Evolutionary conservation across 495 filamentous ascomycete genomes (phyloP), one percentile per base, ranked within the genome.

Genomic region (Trichoderma erinaceum): DNA sequence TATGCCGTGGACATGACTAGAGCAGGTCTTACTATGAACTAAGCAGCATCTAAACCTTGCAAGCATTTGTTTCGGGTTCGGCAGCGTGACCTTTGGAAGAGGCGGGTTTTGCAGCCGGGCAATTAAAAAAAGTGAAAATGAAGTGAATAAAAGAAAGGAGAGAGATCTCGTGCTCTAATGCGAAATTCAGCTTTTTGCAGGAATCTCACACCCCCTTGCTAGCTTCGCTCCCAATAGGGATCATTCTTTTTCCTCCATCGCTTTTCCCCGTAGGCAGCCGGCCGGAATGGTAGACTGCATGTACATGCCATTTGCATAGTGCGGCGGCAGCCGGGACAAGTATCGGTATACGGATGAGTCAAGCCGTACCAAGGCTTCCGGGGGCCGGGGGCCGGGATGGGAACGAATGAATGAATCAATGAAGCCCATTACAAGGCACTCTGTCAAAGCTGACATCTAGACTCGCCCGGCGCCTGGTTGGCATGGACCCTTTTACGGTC

Each of bases 111-210:
- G 8, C 29, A 61, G 25, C 25, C 56, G 23, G 56, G 56, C 25
- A 18, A 61, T 15, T 1, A 32, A 61, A 21, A 18, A 12, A 32
- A n/a, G n/a, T n/a, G n/a, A 27, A 27, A 5, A 58, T 21, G 2
- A 25, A 15, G 50, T n/a, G 27, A 3, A 16, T 3, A 35, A 61
- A 32, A 61, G 32, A 61, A 61, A 61, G 56, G 56, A 61, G 56
- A 61, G 56, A 29, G 56, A 61, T 61, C 56, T 61, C 56, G 56
- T 61, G 56, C 56, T 15, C 56, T 32, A 16, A 29, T 61, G 12
- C 16, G 25, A 61, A 61, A 61, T 61, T 29, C 48, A 23, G 48
- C 10, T 23, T 38, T 38, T 38, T 48, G 44, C 44, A 32, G 48
- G 29, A 29, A 61, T 61, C 56, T 61, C 56, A 61, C 23, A 61